Evolutionary conservation across 768 basidiomycete species (phyloP).

Genomic region (Tylopilus plumbeoviolaceoides): DNA sequence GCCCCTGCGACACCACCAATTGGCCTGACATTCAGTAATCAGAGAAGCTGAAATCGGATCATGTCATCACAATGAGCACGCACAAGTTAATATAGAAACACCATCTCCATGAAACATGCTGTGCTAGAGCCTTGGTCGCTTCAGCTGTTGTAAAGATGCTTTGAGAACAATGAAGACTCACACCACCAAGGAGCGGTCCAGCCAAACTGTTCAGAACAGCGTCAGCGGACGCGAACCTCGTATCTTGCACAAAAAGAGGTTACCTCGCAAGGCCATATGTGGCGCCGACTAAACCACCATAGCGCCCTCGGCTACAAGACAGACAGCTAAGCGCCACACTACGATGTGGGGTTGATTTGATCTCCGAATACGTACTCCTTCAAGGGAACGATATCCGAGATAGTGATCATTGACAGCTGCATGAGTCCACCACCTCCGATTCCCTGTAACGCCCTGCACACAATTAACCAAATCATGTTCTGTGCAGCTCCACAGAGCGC

Average conservation of each 20-base stretch:
- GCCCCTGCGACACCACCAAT: conserved; percentile 60
- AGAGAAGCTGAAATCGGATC: not conserved
- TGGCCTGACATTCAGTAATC: conserved; percentile 40
- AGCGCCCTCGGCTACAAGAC: conserved; percentile 63
- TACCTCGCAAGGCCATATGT: conserved; percentile 69
- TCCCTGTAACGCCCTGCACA: conserved; percentile 75
- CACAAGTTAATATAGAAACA: conserved; percentile 74
- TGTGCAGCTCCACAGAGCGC: conserved; percentile 80
- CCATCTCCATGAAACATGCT: conserved; percentile 79
- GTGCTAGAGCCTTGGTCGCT: conserved; percentile 26
- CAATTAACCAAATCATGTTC: conserved; percentile 70
- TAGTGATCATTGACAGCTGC: conserved; percentile 70
- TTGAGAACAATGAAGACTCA: conserved; percentile 33
- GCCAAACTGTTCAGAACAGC: conserved; percentile 40
- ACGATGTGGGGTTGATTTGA: not conserved
- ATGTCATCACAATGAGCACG: not conserved
- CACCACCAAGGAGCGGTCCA: conserved; percentile 78
- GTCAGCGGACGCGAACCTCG: not conserved
- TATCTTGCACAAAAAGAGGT: not conserved
- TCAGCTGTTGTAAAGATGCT: too few relatives aligned
- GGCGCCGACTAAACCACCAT: conserved; percentile 65
- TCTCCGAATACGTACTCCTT: conserved; percentile 49
- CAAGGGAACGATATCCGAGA: conserved; percentile 79
- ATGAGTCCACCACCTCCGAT: conserved; percentile 78
- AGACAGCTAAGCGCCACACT: conserved; percentile 12